Evolutionary conservation across 208 protist species (phyloP).

Genomic region (Acanthamoeba triangularis): DNA sequence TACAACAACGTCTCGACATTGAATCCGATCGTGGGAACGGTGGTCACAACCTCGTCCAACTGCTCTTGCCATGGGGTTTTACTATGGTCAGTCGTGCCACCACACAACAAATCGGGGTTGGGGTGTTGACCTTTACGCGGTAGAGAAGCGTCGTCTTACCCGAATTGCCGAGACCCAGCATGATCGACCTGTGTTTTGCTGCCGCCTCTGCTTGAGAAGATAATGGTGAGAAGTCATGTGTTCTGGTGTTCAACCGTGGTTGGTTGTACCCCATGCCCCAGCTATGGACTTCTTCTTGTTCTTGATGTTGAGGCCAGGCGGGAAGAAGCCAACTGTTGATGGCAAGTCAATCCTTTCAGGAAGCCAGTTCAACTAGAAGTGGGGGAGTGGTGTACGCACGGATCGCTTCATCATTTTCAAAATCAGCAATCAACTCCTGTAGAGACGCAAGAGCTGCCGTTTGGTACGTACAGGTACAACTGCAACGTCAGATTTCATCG

Average conservation of each 20-base stretch:
- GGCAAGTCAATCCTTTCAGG: background rate
- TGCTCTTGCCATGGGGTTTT: background rate
- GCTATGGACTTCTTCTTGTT: no score
- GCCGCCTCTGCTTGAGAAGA: background rate
- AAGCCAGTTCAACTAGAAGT: background rate
- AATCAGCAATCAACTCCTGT: background rate
- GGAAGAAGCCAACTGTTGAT: background rate
- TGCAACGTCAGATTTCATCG: no score
- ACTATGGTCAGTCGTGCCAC: background rate
- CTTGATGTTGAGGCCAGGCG: no score
- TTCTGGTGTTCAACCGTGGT: no score
- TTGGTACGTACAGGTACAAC: no score
- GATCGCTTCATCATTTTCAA: background rate
- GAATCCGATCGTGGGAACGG: background rate
- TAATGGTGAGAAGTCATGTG: no score
- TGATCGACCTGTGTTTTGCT: background rate
- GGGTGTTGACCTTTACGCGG: background rate
- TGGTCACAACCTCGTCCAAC: background rate
- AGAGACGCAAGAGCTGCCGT: background rate
- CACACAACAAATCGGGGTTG: background rate
- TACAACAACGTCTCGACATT: background rate
- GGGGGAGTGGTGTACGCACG: no score
- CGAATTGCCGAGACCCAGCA: background rate
- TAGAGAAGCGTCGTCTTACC: background rate
- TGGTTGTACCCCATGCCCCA: no score